Base-by-base conservation (phyloP, 75 land plant genomes). In the Selaginella moellendorffii region DNA sequence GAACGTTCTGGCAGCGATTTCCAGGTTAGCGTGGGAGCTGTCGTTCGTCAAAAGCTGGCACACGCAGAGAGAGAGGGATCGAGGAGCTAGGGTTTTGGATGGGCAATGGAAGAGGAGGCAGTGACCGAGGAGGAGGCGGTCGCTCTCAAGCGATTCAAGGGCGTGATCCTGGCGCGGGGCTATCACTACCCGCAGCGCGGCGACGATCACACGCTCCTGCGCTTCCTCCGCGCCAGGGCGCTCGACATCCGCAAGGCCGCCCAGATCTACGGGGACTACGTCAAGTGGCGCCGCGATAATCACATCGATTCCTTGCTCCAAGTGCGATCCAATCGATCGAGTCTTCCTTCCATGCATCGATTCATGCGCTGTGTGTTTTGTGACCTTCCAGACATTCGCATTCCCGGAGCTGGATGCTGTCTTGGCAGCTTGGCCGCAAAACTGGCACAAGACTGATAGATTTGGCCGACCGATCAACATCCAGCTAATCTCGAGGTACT, bases 221-320 rank as follows among this genome's bases (percentile, higher is more conserved):
- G 59, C 17, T 56, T 56, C n/a, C n/a, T 56, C 17, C 5, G 59
- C 17, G 59, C 59, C 59, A 56, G 59, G n/a, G 17, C 5, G 24
- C 59, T 56, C n/a, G 59, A 56, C n/a, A 19, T 24, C 21, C 5
- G 21, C 8, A 25, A 19, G 5, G 59, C 59, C 24, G 59, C 59
- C 21, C 5, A 2, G 17, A 56, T 56, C 17, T 56, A 56, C n/a
- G 59, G 59, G 24, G 59, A 56, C 8, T 56, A 56, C n/a, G 24
- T 56, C 8, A 56, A 56, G n/a, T 56, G 59, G 59, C 59, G 59
- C 59, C 59, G 5, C 9, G 59, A 56, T 8, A 56, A 56, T 24
- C 21, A 21, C 23, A 56, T 56, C n/a, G 59, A 56, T 9, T 21
- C 59, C 23, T 8, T 56, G 8, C n/a, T 56, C 5, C 23, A 56